phyloP scores from a whole-genome alignment of 139 green algal genomes.

The Pedinophyceae sp. region DNA sequence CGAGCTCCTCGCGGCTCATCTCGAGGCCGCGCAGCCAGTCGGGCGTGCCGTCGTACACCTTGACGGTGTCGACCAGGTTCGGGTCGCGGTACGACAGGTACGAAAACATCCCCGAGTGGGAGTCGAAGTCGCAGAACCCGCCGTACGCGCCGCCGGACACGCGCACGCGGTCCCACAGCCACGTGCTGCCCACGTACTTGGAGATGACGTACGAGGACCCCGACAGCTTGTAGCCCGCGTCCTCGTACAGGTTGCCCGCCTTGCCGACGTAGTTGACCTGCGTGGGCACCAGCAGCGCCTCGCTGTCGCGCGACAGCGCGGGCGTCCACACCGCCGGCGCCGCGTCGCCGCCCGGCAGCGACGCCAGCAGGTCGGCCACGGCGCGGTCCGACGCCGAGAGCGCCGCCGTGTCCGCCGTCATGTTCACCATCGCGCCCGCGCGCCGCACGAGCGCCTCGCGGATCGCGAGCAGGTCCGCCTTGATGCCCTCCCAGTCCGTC shows the following conservation, averaged over 20 bases:
- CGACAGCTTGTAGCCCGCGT: constrained; percentile 78
- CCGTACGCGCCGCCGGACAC: constrained; percentile 92
- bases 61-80: constrained; percentile 87
- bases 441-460: constrained; percentile 51
- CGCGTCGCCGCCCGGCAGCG: constrained; percentile 35
- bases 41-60: constrained; percentile 60
- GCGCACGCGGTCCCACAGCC: constrained; percentile 93
- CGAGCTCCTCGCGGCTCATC: constrained; percentile 45
- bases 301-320: constrained; percentile 45
- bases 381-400: constrained; percentile 34
- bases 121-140: constrained; percentile 94
- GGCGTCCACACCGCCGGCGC: constrained; percentile 15
- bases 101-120: constrained; percentile 76
- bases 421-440: constrained; percentile 75
- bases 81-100: constrained; percentile 91
- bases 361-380: constrained; percentile 55
- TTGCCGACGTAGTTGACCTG: constrained; percentile 99
- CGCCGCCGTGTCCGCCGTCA: constrained; percentile 73
- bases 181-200: constrained; percentile 89
- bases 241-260: constrained; percentile 83
- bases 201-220: constrained; percentile 84
- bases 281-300: constrained; percentile 85
- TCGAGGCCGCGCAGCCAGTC: constrained; percentile 68
- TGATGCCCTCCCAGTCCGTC: constrained; percentile 69
- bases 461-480: constrained; percentile 30